Evolutionary conservation across 352 stramenopile species (phyloP).

Genomic region (Globisporangium sylvaticum): DNA sequence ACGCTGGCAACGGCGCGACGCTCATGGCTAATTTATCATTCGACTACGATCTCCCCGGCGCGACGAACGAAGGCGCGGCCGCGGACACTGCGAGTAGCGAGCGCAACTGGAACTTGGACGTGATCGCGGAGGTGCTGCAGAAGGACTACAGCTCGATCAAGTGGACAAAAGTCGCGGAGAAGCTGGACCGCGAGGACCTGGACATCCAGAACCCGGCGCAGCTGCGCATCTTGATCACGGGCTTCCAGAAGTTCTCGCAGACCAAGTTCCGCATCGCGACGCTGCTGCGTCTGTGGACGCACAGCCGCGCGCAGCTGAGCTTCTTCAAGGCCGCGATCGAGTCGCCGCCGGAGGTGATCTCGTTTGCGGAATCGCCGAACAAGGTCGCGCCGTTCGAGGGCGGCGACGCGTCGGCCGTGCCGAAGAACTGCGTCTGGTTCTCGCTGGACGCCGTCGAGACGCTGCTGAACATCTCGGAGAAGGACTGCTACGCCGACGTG

Average conservation of each 20-base stretch:
- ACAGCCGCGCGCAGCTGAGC: slow-evolving; percentile 70
- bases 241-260: slow-evolving; percentile 78
- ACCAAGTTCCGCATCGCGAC: slow-evolving; percentile 74
- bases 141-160: slow-evolving; percentile 85
- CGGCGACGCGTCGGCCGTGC: slow-evolving; percentile 77
- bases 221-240: slow-evolving; percentile 69
- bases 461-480: slow-evolving; percentile 71
- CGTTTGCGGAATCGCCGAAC: slow-evolving; percentile 72
- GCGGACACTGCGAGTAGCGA: slow-evolving; percentile 16
- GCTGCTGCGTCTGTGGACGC: slow-evolving; percentile 75
- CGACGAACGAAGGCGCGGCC: slow-evolving; percentile 24
- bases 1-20: slow-evolving; percentile 63
- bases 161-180: slow-evolving; percentile 82
- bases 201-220: slow-evolving; percentile 58
- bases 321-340: slow-evolving; percentile 79
- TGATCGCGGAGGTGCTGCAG: slow-evolving; percentile 82
- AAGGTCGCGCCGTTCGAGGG: slow-evolving; percentile 85
- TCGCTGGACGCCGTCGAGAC: slow-evolving; percentile 82
- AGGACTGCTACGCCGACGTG: slow-evolving; percentile 82
- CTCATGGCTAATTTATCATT: slow-evolving; percentile 81
- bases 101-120: slow-evolving; percentile 69
- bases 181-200: slow-evolving; percentile 77
- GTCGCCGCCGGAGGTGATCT: slow-evolving; percentile 72
- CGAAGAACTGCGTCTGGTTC: slow-evolving; percentile 87
- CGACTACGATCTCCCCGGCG: slow-evolving; percentile 50